These are phyloP conservation scores for Neoarthrinium moseri DNA, from an alignment of 2,329 filamentous ascomycete species.

Conservation along the genomic window DNA sequence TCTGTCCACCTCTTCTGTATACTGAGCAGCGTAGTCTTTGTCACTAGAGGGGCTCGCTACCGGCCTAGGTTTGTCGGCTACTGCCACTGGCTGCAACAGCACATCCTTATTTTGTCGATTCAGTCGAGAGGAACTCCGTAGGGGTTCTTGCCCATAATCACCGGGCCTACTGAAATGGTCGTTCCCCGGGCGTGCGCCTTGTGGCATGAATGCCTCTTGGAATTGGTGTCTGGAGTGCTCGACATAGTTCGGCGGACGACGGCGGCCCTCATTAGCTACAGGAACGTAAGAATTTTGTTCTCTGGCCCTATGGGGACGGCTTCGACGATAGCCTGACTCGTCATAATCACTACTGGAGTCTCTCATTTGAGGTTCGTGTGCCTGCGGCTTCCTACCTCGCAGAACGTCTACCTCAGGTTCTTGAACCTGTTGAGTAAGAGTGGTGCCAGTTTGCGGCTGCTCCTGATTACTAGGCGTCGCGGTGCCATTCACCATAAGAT, in stretches of 20 bases:
- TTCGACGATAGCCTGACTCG: not conserved
- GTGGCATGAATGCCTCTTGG: not conserved
- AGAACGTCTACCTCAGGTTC: not conserved
- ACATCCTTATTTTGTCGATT: no score
- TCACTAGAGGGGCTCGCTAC: constrained; percentile 2
- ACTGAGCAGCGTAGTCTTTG: constrained; percentile 1
- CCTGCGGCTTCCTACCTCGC: constrained; percentile 5
- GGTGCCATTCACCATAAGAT: no score
- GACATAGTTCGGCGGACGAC: constrained; percentile 3
- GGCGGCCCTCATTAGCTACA: constrained; percentile 9
- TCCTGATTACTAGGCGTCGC: no score
- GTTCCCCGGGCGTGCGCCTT: no score
- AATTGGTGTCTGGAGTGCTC: not conserved
- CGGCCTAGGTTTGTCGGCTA: not conserved
- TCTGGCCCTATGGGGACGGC: not conserved
- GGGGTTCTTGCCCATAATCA: no score
- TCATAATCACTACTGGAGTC: constrained; percentile 12
- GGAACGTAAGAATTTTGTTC: not conserved
- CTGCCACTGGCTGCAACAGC: not conserved
- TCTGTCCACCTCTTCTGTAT: constrained; percentile 5
- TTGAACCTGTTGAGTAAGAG: not conserved
- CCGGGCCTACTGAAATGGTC: no score
- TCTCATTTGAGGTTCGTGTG: not conserved
- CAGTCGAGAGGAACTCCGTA: no score
- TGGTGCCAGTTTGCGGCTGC: no score